Percentiles rank a stretch among this genome's conserved stretches.
Evolutionary conservation across 352 stramenopile species (phyloP).

Genomic region (Globisporangium iwayamae): DNA sequence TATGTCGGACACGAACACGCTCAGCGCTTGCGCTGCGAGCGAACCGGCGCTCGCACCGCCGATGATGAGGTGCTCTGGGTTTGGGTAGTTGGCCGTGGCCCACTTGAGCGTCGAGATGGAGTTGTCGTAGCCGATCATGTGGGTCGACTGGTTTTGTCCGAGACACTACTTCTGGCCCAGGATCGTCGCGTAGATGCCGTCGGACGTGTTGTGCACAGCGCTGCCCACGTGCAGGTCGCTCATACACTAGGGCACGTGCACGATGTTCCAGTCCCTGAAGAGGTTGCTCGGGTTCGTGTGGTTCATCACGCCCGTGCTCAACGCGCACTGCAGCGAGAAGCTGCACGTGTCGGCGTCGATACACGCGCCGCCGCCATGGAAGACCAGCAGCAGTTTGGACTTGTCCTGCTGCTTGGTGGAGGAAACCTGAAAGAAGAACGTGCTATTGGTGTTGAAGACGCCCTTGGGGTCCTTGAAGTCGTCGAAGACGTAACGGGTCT

Average conservation of each 20-base stretch:
- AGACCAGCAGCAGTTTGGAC: conserved; percentile 55
- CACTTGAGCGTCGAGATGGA: conserved; percentile 54
- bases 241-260: conserved; percentile 72
- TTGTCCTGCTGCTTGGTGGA: background rate
- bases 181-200: conserved; percentile 16
- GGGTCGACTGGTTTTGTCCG: conserved; percentile 32
- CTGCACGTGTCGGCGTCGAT: conserved; percentile 51
- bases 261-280: conserved; percentile 72
- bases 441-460: background rate
- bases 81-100: conserved; percentile 54
- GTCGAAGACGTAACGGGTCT: conserved; percentile 23
- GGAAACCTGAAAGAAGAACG: background rate
- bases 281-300: conserved; percentile 43
- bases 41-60: conserved; percentile 48
- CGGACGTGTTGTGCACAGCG: conserved; percentile 10
- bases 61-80: conserved; percentile 47
- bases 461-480: conserved; percentile 6
- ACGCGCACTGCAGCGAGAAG: conserved; percentile 51
- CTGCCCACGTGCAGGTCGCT: conserved; percentile 64
- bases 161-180: conserved; percentile 25
- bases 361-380: conserved; percentile 59
- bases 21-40: conserved; percentile 45
- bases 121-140: conserved; percentile 70
- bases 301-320: conserved; percentile 40
- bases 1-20: conserved; percentile 36